phyloP scores from a whole-genome alignment of 2,329 filamentous ascomycete species.

The Fusarium citri region DNA sequence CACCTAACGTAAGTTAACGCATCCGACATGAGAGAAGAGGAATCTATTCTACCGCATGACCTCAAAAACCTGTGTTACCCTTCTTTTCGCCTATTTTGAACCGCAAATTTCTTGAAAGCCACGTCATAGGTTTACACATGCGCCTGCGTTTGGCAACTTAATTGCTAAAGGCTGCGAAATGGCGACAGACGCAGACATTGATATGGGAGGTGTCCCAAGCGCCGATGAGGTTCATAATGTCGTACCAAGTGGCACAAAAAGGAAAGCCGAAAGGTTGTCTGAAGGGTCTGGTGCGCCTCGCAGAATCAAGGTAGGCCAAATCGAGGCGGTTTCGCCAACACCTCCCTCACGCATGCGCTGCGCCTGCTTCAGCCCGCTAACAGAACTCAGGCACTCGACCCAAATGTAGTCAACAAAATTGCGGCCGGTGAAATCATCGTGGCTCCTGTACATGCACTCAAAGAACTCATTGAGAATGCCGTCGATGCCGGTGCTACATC shows the following conservation, averaged over 20 bases:
- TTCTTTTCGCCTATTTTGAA: neutral
- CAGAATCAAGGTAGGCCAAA: conserved; percentile 61
- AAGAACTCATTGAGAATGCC: conserved; percentile 96
- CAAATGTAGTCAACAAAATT: conserved; percentile 97
- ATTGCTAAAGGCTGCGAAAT: conserved; percentile 46
- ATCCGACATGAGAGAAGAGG: conserved; percentile 33
- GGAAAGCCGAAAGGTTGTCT: conserved; percentile 58
- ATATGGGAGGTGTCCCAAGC: conserved; percentile 24
- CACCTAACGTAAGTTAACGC: neutral
- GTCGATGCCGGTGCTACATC: conserved; percentile 96
- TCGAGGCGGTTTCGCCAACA: conserved; percentile 1
- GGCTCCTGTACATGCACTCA: conserved; percentile 93
- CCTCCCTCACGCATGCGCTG: conserved; percentile 12
- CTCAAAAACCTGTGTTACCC: conserved; percentile 17
- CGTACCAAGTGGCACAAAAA: conserved; percentile 56
- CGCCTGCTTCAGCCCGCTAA: conserved; percentile 13
- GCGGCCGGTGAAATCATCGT: conserved; percentile 98
- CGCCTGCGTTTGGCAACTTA: neutral
- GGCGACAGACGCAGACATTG: conserved; percentile 55
- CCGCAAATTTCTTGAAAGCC: neutral
- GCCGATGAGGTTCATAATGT: conserved; percentile 10
- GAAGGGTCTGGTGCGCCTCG: conserved; percentile 56
- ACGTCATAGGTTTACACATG: conserved; percentile 7
- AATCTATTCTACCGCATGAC: conserved; percentile 12
- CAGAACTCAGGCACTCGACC: conserved; percentile 78